Conservation (phyloP, 73 alveolate genomes). For the Paramecium octaurelia region DNA sequence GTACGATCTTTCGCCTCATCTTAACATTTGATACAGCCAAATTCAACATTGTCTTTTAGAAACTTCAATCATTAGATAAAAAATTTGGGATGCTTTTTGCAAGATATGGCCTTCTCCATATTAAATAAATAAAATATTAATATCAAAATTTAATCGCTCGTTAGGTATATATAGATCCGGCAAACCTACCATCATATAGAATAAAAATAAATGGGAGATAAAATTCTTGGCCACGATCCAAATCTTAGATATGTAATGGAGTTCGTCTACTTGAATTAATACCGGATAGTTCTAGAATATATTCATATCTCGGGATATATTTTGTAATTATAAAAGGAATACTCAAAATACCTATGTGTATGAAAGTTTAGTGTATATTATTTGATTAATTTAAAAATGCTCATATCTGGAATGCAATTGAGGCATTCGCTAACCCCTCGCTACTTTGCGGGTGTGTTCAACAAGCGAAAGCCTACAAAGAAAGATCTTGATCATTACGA, state of each 20-base stretch:
- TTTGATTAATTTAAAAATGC: background rate
- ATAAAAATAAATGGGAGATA: background rate
- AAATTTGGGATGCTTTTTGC: background rate
- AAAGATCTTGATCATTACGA: slow-evolving; percentile 55
- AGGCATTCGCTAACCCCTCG: slow-evolving; percentile 40
- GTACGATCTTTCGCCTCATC: background rate
- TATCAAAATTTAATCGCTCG: background rate
- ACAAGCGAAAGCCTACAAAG: slow-evolving; percentile 56
- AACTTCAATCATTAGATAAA: background rate
- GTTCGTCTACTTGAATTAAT: no score
- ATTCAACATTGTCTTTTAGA: background rate
- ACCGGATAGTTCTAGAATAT: no score
- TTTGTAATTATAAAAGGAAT: background rate
- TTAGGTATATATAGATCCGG: no score
- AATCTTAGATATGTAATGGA: no score
- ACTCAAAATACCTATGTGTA: background rate
- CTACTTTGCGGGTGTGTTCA: slow-evolving; percentile 43
- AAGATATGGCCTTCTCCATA: background rate
- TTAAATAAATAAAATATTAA: background rate
- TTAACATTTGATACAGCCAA: background rate
- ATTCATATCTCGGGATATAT: no score
- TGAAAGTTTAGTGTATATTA: background rate
- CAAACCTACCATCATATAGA: no score
- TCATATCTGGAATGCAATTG: slow-evolving; percentile 24
- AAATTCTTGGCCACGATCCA: background rate